These are phyloP conservation scores for Diversispora eburnea DNA, from an alignment of 192 early-diverging fungal species.

Conservation along the genomic window DNA sequence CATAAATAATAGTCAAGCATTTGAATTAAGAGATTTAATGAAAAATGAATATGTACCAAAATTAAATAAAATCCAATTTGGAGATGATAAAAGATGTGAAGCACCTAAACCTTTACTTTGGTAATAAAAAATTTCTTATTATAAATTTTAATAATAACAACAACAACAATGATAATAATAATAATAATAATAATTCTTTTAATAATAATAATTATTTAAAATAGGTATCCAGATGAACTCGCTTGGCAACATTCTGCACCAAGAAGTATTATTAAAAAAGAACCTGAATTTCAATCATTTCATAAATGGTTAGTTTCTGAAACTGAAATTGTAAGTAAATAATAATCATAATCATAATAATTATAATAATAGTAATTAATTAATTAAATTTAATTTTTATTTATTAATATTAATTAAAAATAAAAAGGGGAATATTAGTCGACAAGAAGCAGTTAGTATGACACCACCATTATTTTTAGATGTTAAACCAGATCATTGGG, in stretches of 20 bases:
- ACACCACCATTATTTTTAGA: conserved; percentile 93
- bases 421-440: conserved; percentile 81
- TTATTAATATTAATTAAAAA: not conserved
- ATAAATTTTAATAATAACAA: too few relatives aligned
- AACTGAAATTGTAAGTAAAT: conserved; percentile 71
- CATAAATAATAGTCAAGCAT: conserved; percentile 48
- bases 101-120: conserved; percentile 78
- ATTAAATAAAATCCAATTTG: conserved; percentile 43
- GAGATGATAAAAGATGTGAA: conserved; percentile 72
- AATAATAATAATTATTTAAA: not conserved
- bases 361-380: too few relatives aligned
- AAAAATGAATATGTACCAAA: conserved; percentile 51
- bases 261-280: conserved; percentile 72
- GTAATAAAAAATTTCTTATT: conserved; percentile 38
- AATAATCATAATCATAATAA: too few relatives aligned
- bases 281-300: conserved; percentile 73
- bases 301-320: conserved; percentile 95
- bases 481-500: conserved; percentile 80
- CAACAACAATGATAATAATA: too few relatives aligned
- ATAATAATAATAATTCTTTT: too few relatives aligned
- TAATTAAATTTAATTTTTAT: too few relatives aligned
- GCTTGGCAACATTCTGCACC: conserved; percentile 85
- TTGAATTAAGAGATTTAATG: conserved; percentile 69
- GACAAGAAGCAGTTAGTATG: conserved; percentile 98
- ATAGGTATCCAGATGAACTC: conserved; percentile 82